Percentiles rank a stretch among this genome's conserved stretches.
phyloP scores from a whole-genome alignment of 116 monocot species.

The Cymodocea nodosa region DNA sequence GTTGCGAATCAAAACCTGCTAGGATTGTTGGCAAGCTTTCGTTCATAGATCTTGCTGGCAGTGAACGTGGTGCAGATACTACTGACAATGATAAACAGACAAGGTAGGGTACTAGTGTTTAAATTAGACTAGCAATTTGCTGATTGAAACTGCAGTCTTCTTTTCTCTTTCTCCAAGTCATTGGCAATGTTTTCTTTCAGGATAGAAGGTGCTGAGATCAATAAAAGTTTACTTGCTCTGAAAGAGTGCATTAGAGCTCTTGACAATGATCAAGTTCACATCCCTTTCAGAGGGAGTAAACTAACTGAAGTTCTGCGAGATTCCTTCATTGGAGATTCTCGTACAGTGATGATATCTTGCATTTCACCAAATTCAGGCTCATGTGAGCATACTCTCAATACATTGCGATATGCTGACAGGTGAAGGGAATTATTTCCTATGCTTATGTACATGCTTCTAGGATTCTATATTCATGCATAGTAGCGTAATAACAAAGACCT shows the following conservation, averaged over 20 bases:
- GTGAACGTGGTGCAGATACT: slow-evolving; percentile 99
- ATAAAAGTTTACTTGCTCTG: slow-evolving; percentile 95
- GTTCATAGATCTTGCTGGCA: slow-evolving; percentile 97
- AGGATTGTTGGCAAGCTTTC: slow-evolving; percentile 80
- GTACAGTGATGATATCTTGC: slow-evolving; percentile 99
- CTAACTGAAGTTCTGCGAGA: slow-evolving; percentile 93
- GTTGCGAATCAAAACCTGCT: slow-evolving; percentile 64
- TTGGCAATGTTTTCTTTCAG: slow-evolving; percentile 38
- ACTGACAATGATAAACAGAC: slow-evolving; percentile 99
- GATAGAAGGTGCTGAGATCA: slow-evolving; percentile 99
- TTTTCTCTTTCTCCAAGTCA: neutral
- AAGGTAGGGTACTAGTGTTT: slow-evolving; percentile 48
- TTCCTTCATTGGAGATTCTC: slow-evolving; percentile 90
- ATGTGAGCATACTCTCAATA: slow-evolving; percentile 95
- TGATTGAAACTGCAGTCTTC: neutral
- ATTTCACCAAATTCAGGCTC: slow-evolving; percentile 95
- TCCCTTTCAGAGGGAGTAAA: slow-evolving; percentile 99
- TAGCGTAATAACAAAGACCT: neutral
- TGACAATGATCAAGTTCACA: slow-evolving; percentile 93
- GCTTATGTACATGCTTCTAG: neutral
- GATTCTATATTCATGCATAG: neutral
- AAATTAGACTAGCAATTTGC: neutral
- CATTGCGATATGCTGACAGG: slow-evolving; percentile 98
- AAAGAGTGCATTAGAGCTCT: slow-evolving; percentile 99
- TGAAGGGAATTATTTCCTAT: slow-evolving; percentile 8